Conservation (phyloP, 2,329 filamentous ascomycete species). For the Fusarium devonianum region DNA sequence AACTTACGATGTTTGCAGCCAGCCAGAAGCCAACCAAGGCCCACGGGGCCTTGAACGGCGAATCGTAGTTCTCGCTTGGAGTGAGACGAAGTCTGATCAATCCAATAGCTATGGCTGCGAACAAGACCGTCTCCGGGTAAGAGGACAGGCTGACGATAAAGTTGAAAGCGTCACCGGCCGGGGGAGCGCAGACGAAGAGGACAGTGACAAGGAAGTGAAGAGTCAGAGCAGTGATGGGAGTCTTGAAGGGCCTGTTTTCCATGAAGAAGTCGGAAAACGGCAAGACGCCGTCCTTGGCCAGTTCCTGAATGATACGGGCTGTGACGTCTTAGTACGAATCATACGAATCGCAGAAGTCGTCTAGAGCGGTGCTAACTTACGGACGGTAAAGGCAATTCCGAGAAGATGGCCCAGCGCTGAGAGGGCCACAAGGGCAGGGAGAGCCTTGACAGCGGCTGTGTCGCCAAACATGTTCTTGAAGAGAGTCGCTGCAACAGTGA, state of each 20-base stretch:
- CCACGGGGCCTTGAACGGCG: conserved; percentile 31
- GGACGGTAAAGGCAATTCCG: conserved; percentile 21
- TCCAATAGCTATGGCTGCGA: conserved; percentile 26
- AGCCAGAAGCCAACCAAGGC: conserved; percentile 13
- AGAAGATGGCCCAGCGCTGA: conserved; percentile 22
- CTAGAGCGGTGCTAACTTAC: background rate
- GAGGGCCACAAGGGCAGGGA: conserved; percentile 14
- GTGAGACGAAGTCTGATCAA: conserved; percentile 33
- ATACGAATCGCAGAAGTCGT: no score
- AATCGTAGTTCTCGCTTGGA: conserved; percentile 22
- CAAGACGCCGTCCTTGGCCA: conserved; percentile 26
- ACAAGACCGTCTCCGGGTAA: conserved; percentile 29
- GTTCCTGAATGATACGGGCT: conserved; percentile 35
- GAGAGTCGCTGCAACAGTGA: conserved; percentile 18
- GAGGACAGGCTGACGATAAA: conserved; percentile 33
- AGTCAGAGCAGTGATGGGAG: conserved; percentile 28
- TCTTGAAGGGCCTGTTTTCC: conserved; percentile 38
- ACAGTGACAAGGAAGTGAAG: conserved; percentile 34
- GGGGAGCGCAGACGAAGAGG: conserved; percentile 36
- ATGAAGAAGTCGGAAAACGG: conserved; percentile 38
- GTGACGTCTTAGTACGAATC: background rate
- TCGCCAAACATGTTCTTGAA: conserved; percentile 21
- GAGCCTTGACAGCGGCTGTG: conserved; percentile 13
- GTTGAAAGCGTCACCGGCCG: conserved; percentile 36
- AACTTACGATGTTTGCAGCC: conserved; percentile 13